Conservation (phyloP, 495 filamentous ascomycete genomes). For the Clohesyomyces aquaticus region DNA sequence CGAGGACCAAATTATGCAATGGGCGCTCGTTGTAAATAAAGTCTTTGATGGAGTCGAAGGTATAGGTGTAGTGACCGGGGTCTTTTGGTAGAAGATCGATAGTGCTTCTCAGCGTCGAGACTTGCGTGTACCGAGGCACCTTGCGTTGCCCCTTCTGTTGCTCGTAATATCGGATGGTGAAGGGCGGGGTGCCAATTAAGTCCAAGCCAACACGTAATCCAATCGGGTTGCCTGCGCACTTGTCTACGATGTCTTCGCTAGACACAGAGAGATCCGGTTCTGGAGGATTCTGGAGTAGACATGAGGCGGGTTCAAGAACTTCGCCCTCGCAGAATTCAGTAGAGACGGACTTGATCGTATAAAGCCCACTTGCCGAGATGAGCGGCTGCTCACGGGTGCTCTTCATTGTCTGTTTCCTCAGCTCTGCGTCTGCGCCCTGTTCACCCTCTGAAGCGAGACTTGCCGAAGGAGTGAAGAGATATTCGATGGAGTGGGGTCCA, state of each 20-base stretch:
- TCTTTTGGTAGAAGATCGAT: conserved; percentile 78
- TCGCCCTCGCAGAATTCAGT: conserved; percentile 84
- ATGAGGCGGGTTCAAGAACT: conserved; percentile 87
- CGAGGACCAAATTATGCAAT: conserved; percentile 59
- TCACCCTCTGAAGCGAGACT: conserved; percentile 66
- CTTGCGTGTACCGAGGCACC: conserved; percentile 52
- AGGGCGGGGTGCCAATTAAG: conserved; percentile 87
- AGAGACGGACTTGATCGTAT: conserved; percentile 75
- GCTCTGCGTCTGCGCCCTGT: conserved; percentile 58
- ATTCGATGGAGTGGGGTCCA: conserved; percentile 63
- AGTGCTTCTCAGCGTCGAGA: conserved; percentile 73
- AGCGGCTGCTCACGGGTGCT: conserved; percentile 46
- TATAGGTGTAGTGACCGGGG: conserved; percentile 85
- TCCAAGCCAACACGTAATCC: conserved; percentile 86
- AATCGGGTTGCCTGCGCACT: conserved; percentile 90
- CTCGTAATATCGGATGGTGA: conserved; percentile 72
- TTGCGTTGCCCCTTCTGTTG: conserved; percentile 61
- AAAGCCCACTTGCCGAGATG: conserved; percentile 80
- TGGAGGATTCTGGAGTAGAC: conserved; percentile 84
- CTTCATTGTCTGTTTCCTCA: conserved; percentile 58
- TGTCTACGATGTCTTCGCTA: conserved; percentile 82
- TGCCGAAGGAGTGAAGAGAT: conserved; percentile 70
- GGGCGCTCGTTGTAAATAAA: conserved; percentile 69
- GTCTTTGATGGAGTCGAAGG: conserved; percentile 79
- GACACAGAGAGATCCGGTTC: conserved; percentile 76